Conservation (phyloP, 139 green algal species). For the Tetraselmis striata region DNA sequence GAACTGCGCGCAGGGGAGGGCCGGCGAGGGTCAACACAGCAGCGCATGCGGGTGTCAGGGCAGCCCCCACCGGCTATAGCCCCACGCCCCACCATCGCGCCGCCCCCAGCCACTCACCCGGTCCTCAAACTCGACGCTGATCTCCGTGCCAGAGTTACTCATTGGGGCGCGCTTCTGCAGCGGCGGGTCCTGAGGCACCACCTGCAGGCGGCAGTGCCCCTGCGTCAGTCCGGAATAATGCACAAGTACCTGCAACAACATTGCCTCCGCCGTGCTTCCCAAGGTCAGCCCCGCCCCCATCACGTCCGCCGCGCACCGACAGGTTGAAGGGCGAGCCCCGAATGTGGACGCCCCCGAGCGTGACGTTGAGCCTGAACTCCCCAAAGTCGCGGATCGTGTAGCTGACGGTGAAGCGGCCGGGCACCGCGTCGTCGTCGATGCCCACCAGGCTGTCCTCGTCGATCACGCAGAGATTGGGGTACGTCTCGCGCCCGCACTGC, state of each 20-base stretch:
- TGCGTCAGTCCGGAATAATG: too few relatives aligned
- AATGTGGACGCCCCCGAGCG: conserved; percentile 14
- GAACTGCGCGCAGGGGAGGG: not conserved
- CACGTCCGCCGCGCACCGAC: not conserved
- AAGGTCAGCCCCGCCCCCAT: too few relatives aligned
- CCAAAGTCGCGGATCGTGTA: conserved; percentile 18
- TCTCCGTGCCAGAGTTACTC: conserved; percentile 4
- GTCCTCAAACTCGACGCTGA: conserved; percentile 17
- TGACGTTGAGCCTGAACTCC: conserved; percentile 9
- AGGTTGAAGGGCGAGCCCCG: conserved; percentile 12
- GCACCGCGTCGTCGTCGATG: not conserved
- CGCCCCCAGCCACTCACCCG: not conserved
- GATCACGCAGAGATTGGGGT: conserved; percentile 3
- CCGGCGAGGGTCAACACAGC: too few relatives aligned
- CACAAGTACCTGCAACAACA: too few relatives aligned
- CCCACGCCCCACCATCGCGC: too few relatives aligned
- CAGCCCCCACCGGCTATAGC: too few relatives aligned
- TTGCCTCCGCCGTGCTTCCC: too few relatives aligned
- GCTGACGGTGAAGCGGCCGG: conserved; percentile 11
- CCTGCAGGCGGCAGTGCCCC: too few relatives aligned
- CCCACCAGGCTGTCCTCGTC: not conserved
- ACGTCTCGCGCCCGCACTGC: not conserved
- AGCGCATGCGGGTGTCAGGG: too few relatives aligned
- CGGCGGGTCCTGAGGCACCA: conserved; percentile 3
- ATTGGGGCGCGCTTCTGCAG: not conserved